A percentile compares a stretch with the other conserved stretches of the same genome.
Evolutionary conservation across 768 basidiomycete genomes (phyloP).

Genomic region (Zangia roseola): DNA sequence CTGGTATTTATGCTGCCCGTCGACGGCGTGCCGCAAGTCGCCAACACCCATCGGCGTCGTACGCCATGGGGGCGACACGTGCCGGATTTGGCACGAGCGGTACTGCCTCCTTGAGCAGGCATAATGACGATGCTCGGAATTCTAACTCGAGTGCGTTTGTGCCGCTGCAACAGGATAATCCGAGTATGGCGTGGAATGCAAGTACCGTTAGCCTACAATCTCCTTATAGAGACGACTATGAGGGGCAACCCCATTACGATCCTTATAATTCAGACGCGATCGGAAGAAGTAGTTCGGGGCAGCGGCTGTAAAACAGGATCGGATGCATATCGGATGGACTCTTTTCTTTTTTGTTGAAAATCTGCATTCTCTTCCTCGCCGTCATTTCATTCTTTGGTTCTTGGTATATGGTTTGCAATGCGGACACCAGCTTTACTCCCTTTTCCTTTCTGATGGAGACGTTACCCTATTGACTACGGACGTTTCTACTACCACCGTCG

Average conservation of each 20-base stretch:
- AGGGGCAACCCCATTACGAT: conserved; percentile 23
- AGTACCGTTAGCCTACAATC: conserved; percentile 48
- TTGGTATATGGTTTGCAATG: background rate
- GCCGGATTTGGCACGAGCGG: conserved; percentile 29
- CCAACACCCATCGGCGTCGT: conserved; percentile 33
- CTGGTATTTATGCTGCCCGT: conserved; percentile 49
- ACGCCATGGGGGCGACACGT: conserved; percentile 38
- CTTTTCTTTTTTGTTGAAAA: background rate
- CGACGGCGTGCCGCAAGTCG: conserved; percentile 45
- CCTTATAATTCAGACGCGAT: conserved; percentile 25
- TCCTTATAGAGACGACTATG: conserved; percentile 36
- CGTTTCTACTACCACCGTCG: background rate
- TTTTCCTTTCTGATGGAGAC: conserved; percentile 1
- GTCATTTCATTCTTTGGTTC: background rate
- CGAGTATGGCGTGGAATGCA: conserved; percentile 56
- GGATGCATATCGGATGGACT: conserved; percentile 1
- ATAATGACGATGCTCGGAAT: conserved; percentile 32
- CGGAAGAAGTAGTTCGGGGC: conserved; percentile 27
- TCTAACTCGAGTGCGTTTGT: conserved; percentile 72
- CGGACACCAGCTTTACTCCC: conserved; percentile 10
- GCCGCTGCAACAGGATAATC: conserved; percentile 64
- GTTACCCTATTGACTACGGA: conserved; percentile 6
- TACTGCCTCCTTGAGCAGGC: conserved; percentile 19
- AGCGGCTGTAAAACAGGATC: conserved; percentile 21
- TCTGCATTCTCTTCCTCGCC: background rate